phyloP scores from a whole-genome alignment of 805 yeast genomes.

The Metschnikowia matae region DNA sequence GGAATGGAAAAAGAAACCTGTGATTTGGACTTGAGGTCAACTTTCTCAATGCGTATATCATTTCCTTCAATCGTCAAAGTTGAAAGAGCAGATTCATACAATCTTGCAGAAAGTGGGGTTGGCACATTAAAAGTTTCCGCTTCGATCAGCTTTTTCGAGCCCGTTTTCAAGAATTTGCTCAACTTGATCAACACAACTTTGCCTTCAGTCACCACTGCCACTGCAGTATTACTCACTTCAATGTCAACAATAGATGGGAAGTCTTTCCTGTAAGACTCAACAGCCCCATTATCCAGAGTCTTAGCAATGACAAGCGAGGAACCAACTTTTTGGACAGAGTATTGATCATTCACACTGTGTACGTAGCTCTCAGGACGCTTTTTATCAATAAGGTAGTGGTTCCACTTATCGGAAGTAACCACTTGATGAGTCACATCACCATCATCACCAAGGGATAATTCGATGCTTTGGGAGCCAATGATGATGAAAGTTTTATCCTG shows the following conservation, averaged over 20 bases:
- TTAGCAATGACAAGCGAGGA: conserved; percentile 5
- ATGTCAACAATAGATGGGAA: conserved; percentile 5
- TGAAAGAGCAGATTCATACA: background rate
- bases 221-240: background rate
- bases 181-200: conserved; percentile 6
- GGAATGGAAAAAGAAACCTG: background rate
- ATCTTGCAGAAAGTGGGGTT: background rate
- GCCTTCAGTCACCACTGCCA: conserved; percentile 8
- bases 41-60: background rate
- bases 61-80: background rate
- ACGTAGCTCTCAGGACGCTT: background rate
- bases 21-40: background rate
- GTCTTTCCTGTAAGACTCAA: conserved; percentile 1
- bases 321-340: background rate
- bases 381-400: background rate
- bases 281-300: background rate
- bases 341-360: background rate
- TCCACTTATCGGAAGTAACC: background rate
- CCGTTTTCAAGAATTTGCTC: conserved; percentile 1
- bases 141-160: background rate
- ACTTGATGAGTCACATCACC: background rate
- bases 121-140: background rate
- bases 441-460: background rate
- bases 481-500: background rate
- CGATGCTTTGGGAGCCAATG: conserved; percentile 6